Percentiles rank a stretch among this genome's conserved stretches.
Conservation (phyloP, 805 yeast genomes). For the Ogataea pilisensis region DNA sequence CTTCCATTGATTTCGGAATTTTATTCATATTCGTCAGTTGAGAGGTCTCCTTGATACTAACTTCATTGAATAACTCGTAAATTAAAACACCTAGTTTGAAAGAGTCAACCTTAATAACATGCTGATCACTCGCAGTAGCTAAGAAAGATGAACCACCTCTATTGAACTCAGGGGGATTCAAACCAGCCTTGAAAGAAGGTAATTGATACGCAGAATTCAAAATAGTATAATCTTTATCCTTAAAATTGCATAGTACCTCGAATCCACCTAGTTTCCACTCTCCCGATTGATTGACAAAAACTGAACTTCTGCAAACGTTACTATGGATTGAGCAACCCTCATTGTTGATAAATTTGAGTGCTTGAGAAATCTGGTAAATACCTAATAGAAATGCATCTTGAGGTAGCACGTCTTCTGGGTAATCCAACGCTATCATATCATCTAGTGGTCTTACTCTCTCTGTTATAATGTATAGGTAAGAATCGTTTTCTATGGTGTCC, state of each 20-base stretch:
- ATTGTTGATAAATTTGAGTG: constrained; percentile 53
- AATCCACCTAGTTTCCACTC: constrained; percentile 86
- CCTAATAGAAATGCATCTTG: constrained; percentile 47
- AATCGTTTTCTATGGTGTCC: constrained; percentile 63
- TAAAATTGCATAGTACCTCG: constrained; percentile 55
- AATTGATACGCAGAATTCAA: constrained; percentile 23
- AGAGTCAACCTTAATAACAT: constrained; percentile 54
- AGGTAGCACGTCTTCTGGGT: constrained; percentile 22
- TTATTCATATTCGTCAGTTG: constrained; percentile 12
- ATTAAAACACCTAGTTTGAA: constrained; percentile 59
- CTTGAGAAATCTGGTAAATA: constrained; percentile 47
- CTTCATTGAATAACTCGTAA: constrained; percentile 39
- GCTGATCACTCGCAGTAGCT: constrained; percentile 18
- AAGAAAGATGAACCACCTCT: constrained; percentile 41
- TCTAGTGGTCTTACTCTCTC: constrained; percentile 60
- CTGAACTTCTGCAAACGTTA: constrained; percentile 48
- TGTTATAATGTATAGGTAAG: constrained; percentile 54
- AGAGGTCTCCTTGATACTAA: constrained; percentile 2
- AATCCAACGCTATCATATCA: constrained; percentile 30
- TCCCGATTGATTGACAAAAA: constrained; percentile 65
- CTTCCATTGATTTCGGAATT: constrained; percentile 37
- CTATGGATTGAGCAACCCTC: constrained; percentile 64
- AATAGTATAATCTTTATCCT: constrained; percentile 38
- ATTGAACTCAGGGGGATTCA: constrained; percentile 50
- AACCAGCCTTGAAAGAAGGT: constrained; percentile 18